A percentile compares a stretch with the other conserved stretches of the same genome.
Evolutionary conservation across 2,329 filamentous ascomycete species (phyloP).

Genomic region (Curvularia sp.): DNA sequence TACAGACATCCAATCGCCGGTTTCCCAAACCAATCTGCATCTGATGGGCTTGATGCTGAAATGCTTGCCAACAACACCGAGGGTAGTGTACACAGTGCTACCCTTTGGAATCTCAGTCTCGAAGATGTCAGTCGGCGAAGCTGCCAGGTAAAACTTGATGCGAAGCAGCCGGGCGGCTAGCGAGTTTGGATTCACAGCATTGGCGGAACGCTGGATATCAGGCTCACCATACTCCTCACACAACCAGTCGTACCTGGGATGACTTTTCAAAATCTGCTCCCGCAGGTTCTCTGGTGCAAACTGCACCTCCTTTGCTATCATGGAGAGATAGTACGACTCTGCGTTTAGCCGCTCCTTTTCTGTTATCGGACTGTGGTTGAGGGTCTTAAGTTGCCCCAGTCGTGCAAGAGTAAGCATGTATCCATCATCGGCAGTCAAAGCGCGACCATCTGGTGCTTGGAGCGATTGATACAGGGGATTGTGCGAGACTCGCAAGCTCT

Average conservation of each 20-base stretch:
- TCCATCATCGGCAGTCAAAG: slow-evolving; percentile 72
- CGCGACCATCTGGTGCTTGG: slow-evolving; percentile 50
- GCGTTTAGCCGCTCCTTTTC: slow-evolving; percentile 80
- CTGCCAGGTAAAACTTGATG: slow-evolving; percentile 59
- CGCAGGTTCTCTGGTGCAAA: slow-evolving; percentile 63
- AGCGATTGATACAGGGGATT: slow-evolving; percentile 80
- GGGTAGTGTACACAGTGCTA: slow-evolving; percentile 80
- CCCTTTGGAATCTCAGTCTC: slow-evolving; percentile 70
- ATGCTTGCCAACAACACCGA: slow-evolving; percentile 76
- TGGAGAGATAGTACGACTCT: slow-evolving; percentile 90
- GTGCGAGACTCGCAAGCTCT: slow-evolving; percentile 77
- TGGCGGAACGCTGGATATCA: slow-evolving; percentile 59
- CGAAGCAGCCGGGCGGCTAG: slow-evolving; percentile 78
- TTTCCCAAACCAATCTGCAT: slow-evolving; percentile 81
- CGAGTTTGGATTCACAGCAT: slow-evolving; percentile 73
- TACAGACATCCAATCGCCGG: slow-evolving; percentile 86
- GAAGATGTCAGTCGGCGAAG: slow-evolving; percentile 19
- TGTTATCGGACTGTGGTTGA: slow-evolving; percentile 77
- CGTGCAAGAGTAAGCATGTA: slow-evolving; percentile 89
- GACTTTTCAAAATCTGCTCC: slow-evolving; percentile 63
- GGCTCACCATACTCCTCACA: slow-evolving; percentile 80
- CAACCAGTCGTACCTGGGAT: slow-evolving; percentile 76
- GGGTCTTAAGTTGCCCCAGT: slow-evolving; percentile 67
- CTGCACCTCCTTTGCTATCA: slow-evolving; percentile 78
- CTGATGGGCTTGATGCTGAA: slow-evolving; percentile 70